Evolutionary conservation across 371 early-diverging fungal species (phyloP).

Genomic region (Mortierella sp.): DNA sequence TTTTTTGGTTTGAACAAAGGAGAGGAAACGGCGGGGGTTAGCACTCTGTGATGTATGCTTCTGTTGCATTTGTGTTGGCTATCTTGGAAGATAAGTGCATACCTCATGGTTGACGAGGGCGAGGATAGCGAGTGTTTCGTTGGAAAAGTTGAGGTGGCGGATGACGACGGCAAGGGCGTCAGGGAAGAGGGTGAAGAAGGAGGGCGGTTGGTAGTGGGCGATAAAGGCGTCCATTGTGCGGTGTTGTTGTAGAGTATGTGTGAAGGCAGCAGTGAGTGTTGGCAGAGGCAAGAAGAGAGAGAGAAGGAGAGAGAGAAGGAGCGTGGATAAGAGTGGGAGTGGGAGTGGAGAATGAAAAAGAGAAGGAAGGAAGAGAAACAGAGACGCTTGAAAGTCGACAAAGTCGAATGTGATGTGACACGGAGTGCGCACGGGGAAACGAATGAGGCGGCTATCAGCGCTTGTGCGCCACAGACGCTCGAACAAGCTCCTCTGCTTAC

Average conservation of each 20-base stretch:
- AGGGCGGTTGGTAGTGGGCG: constrained; percentile 14
- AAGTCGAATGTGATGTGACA: background rate
- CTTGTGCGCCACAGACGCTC: no score
- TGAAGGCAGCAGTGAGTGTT: background rate
- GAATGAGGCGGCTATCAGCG: no score
- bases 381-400: constrained; percentile 9
- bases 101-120: constrained; percentile 51
- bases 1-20: no score
- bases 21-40: background rate
- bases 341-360: background rate
- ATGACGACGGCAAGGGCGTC: constrained; percentile 39
- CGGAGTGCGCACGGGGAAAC: background rate
- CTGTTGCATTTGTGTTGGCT: background rate
- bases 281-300: background rate
- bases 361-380: background rate
- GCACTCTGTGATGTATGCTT: background rate
- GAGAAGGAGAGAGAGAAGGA: background rate
- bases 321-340: background rate
- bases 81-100: background rate
- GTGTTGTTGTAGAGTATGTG: background rate
- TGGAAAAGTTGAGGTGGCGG: constrained; percentile 20
- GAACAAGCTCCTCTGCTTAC: no score
- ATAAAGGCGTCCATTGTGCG: constrained; percentile 22
- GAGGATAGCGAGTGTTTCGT: constrained; percentile 34
- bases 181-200: constrained; percentile 53